phyloP scores from a whole-genome alignment of 2,329 filamentous ascomycete species.

The Neofusicoccum parvum region DNA sequence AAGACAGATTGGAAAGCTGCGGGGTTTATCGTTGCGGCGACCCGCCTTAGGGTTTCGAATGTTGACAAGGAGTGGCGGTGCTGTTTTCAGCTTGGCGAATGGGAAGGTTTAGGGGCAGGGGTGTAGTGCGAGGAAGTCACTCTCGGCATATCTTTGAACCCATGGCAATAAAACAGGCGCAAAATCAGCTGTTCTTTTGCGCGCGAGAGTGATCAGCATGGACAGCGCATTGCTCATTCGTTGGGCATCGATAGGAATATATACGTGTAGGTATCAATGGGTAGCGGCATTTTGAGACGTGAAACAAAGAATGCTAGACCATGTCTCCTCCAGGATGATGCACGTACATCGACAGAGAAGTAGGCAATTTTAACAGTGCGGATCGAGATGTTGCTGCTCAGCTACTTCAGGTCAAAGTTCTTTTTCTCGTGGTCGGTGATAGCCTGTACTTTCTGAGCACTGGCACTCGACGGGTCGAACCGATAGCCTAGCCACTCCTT shows the following conservation, averaged over 20 bases:
- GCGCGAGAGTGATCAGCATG: too few relatives aligned
- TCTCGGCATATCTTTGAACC: neutral
- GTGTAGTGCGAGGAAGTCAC: neutral
- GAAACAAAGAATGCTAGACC: neutral
- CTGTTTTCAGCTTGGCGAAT: neutral
- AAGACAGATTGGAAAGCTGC: neutral
- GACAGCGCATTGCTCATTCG: too few relatives aligned
- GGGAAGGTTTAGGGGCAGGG: too few relatives aligned
- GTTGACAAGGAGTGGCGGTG: neutral
- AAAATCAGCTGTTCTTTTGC: neutral
- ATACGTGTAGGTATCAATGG: too few relatives aligned
- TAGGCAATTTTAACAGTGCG: neutral
- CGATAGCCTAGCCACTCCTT: slow-evolving; percentile 83
- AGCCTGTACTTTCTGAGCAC: slow-evolving; percentile 58
- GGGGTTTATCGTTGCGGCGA: neutral
- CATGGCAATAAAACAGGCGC: neutral
- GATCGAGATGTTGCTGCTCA: neutral
- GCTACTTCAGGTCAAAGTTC: slow-evolving; percentile 18
- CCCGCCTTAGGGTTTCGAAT: neutral
- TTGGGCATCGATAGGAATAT: too few relatives aligned
- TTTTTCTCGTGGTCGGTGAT: slow-evolving; percentile 52
- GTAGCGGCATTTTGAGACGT: too few relatives aligned
- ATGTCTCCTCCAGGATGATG: neutral
- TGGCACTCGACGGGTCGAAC: slow-evolving; percentile 70
- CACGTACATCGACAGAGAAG: neutral